phyloP scores from a whole-genome alignment of 768 basidiomycete genomes.

The Tulasnella sp. region DNA sequence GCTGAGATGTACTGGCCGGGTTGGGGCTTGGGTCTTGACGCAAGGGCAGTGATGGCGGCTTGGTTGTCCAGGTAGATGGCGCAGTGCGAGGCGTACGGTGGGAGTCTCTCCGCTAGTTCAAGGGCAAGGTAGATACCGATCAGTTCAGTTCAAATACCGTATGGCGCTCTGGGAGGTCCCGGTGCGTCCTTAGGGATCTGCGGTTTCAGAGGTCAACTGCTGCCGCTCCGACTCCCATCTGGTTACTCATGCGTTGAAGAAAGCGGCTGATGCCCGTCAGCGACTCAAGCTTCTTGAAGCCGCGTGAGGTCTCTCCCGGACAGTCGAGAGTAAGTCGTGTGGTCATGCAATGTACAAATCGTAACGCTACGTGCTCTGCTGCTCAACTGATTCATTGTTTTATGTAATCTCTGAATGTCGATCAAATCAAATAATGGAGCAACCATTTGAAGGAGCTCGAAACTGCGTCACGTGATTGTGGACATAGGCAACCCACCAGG shows the following conservation, averaged over 20 bases:
- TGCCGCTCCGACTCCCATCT: background rate
- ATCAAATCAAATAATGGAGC: too few relatives aligned
- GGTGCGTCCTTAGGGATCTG: background rate
- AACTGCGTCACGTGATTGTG: conserved; percentile 30
- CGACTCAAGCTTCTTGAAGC: too few relatives aligned
- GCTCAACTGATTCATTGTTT: too few relatives aligned
- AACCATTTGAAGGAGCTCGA: too few relatives aligned
- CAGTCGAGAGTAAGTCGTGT: too few relatives aligned
- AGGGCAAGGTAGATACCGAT: conserved; percentile 7
- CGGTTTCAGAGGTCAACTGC: background rate
- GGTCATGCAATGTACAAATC: too few relatives aligned
- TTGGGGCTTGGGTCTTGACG: background rate
- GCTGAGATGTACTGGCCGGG: conserved; percentile 12
- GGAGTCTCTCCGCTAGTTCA: background rate
- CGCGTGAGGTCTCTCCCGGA: too few relatives aligned
- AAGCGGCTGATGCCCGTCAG: too few relatives aligned
- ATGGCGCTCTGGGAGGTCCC: background rate
- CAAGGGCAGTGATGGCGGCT: conserved; percentile 1
- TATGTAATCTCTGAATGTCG: too few relatives aligned
- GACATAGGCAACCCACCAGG: conserved; percentile 32
- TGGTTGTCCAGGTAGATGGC: conserved; percentile 17
- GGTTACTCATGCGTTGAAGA: too few relatives aligned
- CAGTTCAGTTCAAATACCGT: conserved; percentile 3
- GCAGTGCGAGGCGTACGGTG: background rate
- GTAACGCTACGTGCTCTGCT: too few relatives aligned